Percentiles rank a stretch among this genome's conserved stretches.
Evolutionary conservation across 2,329 filamentous ascomycete species (phyloP).

Genomic region (Phialemoniopsis sp.): DNA sequence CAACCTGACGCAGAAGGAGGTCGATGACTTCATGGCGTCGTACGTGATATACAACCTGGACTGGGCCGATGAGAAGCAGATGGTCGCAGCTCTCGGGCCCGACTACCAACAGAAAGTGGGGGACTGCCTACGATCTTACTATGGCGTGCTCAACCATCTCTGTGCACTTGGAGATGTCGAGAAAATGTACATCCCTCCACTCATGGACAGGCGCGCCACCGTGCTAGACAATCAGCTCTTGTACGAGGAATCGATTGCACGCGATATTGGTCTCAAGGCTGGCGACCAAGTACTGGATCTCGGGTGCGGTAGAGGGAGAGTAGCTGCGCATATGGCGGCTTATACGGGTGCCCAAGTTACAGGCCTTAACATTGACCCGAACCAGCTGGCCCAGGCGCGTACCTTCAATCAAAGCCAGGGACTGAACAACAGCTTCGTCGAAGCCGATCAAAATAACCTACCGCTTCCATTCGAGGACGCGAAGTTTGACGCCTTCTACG

Average conservation of each 20-base stretch:
- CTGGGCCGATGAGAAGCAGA: conserved; percentile 45
- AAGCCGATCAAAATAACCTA: conserved; percentile 46
- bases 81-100: conserved; percentile 40
- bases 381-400: conserved; percentile 42
- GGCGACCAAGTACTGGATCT: conserved; percentile 46
- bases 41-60: conserved; percentile 54
- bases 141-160: conserved; percentile 49
- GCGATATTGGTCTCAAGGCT: conserved; percentile 36
- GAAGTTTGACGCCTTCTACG: conserved; percentile 49
- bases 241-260: conserved; percentile 45
- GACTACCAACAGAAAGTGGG: conserved; percentile 46
- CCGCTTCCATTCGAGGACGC: conserved; percentile 45
- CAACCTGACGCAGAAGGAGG: conserved; percentile 42
- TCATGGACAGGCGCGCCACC: conserved; percentile 44
- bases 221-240: conserved; percentile 48
- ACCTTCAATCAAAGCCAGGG: conserved; percentile 37
- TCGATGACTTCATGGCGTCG: conserved; percentile 52
- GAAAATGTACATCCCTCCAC: conserved; percentile 54
- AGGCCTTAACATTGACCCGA: conserved; percentile 50
- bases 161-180: conserved; percentile 52
- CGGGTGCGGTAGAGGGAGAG: conserved; percentile 47
- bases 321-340: conserved; percentile 48
- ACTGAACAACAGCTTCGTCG: conserved; percentile 40
- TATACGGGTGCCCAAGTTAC: conserved; percentile 41
- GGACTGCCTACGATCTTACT: conserved; percentile 46